phyloP scores from a whole-genome alignment of 441 rosid species.

The Mallotus japonicus region DNA sequence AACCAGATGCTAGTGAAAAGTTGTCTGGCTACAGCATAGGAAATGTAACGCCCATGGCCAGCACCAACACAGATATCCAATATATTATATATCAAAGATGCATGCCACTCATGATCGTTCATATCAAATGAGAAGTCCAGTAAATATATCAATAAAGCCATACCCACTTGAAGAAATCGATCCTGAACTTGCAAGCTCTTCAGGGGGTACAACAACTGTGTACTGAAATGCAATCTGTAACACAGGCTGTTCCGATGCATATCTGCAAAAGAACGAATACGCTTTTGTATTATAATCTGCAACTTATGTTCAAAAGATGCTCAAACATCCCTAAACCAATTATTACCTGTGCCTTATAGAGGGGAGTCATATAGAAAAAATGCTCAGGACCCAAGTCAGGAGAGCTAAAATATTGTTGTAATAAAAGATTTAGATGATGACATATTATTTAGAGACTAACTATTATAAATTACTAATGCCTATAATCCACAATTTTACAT shows the following conservation, averaged over 20 bases:
- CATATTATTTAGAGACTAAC: neutral
- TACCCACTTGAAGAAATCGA: slow-evolving; percentile 70
- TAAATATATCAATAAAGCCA: slow-evolving; percentile 20
- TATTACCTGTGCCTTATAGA: neutral
- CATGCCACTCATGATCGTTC: neutral
- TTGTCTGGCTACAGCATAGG: neutral
- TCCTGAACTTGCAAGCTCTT: slow-evolving; percentile 57
- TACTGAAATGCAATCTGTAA: slow-evolving; percentile 95
- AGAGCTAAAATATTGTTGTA: neutral
- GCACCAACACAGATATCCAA: neutral
- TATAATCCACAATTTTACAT: neutral
- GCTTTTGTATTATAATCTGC: neutral
- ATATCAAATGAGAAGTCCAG: neutral
- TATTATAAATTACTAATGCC: neutral
- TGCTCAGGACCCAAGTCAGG: neutral
- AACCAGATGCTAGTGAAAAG: neutral
- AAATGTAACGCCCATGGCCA: neutral
- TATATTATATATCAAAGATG: neutral
- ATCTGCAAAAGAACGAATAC: slow-evolving; percentile 43
- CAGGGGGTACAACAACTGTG: slow-evolving; percentile 84
- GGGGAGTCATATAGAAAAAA: neutral
- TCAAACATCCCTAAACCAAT: neutral
- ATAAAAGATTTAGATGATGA: slow-evolving; percentile 4
- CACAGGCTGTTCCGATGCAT: slow-evolving; percentile 77
- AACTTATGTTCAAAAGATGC: slow-evolving; percentile 2